phyloP scores from a whole-genome alignment of 1,284 basidiomycete species.

The Pterulicium gracile region DNA sequence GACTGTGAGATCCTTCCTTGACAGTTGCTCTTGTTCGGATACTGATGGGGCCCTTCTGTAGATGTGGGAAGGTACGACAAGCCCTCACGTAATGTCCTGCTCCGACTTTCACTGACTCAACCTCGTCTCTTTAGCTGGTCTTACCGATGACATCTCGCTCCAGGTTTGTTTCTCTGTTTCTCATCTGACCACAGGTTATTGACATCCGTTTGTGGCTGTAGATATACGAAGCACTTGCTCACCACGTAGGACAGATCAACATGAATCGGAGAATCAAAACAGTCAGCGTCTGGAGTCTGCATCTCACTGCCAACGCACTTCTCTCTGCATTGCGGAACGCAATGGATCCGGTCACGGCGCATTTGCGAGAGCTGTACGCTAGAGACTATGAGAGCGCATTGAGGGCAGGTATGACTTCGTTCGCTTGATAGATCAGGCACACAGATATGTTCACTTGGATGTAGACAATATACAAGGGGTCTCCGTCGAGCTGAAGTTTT shows the following conservation, averaged over 20 bases:
- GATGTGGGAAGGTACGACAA: conserved; percentile 75
- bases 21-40: conserved; percentile 13
- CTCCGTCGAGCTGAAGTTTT: too few relatives aligned
- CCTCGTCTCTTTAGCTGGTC: conserved; percentile 46
- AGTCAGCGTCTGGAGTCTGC: conserved; percentile 76
- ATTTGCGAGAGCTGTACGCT: conserved; percentile 30
- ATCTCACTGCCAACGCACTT: conserved; percentile 60
- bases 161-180: too few relatives aligned
- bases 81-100: conserved; percentile 4
- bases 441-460: too few relatives aligned
- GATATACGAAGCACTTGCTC: conserved; percentile 85
- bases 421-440: too few relatives aligned
- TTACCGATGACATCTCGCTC: conserved; percentile 73
- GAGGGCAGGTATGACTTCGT: not conserved
- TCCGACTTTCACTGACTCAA: conserved; percentile 11
- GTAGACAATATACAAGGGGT: too few relatives aligned
- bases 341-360: conserved; percentile 42
- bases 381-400: not conserved
- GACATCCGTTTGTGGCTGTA: too few relatives aligned
- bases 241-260: conserved; percentile 82
- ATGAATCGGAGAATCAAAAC: conserved; percentile 81
- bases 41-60: conserved; percentile 20
- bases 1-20: conserved; percentile 50
- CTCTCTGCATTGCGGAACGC: conserved; percentile 48
- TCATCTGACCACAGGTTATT: too few relatives aligned